phyloP scores from a whole-genome alignment of 2,329 filamentous ascomycete species.

The Cylindrodendrum hubeiense region DNA sequence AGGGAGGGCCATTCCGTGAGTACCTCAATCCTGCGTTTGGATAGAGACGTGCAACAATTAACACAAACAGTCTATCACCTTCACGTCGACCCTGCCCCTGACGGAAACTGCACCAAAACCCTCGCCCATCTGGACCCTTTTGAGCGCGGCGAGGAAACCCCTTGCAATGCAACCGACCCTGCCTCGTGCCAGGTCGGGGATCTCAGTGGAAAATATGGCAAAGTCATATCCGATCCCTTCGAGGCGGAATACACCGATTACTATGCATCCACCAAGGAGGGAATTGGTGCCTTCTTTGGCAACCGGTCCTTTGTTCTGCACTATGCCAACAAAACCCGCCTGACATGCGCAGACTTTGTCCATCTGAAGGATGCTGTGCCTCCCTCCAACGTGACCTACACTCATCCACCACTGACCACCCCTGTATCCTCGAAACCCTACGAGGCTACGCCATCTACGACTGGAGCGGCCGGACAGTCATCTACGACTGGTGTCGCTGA shows the following conservation, averaged over 20 bases:
- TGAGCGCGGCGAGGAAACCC: constrained; percentile 69
- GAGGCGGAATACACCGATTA: constrained; percentile 65
- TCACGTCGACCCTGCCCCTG: constrained; percentile 73
- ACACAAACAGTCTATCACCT: constrained; percentile 74
- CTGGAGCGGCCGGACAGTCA: neutral
- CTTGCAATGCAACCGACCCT: constrained; percentile 69
- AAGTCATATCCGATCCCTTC: constrained; percentile 65
- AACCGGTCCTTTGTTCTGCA: constrained; percentile 75
- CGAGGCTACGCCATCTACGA: neutral
- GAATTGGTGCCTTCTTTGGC: constrained; percentile 70
- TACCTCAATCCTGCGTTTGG: constrained; percentile 24
- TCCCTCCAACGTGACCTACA: constrained; percentile 30
- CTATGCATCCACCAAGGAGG: constrained; percentile 67
- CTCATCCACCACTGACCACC: constrained; percentile 24
- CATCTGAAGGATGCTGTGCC: constrained; percentile 31
- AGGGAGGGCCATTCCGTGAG: constrained; percentile 71
- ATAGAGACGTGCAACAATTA: constrained; percentile 4
- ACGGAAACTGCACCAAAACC: constrained; percentile 79
- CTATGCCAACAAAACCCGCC: constrained; percentile 72
- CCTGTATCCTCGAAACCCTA: neutral
- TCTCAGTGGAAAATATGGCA: constrained; percentile 79
- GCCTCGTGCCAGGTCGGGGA: constrained; percentile 82
- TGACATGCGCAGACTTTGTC: constrained; percentile 75
- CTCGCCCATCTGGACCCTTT: constrained; percentile 79
- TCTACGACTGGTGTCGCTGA: constrained; percentile 1